A percentile compares a stretch with the other conserved stretches of the same genome.
These are phyloP conservation scores for Eucalyptus rudis DNA, from an alignment of 345 rosid genomes.

Conservation along the genomic window DNA sequence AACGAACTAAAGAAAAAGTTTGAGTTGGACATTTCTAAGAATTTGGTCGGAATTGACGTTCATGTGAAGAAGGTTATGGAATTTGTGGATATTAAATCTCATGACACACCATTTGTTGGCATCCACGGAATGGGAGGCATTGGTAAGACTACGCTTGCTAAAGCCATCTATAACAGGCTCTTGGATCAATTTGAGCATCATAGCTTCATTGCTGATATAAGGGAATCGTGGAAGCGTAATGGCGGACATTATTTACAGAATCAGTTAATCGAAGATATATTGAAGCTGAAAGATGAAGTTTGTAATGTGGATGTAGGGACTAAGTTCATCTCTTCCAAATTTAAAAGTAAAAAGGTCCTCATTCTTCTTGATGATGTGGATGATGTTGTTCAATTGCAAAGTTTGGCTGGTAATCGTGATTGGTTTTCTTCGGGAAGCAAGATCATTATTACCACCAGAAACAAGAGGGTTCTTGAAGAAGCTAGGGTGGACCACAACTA, in stretches of 20 bases:
- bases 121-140: not conserved
- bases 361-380: not conserved
- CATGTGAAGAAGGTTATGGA: not conserved
- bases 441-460: not conserved
- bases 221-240: not conserved
- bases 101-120: not conserved
- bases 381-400: fast-evolving
- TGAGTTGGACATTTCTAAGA: fast-evolving
- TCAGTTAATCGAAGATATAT: too few relatives aligned
- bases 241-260: fast-evolving
- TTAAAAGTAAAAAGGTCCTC: not conserved
- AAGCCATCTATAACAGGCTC: not conserved
- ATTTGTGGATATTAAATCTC: not conserved
- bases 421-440: not conserved
- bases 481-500: fast-evolving
- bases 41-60: not conserved
- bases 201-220: not conserved
- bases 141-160: not conserved
- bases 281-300: too few relatives aligned
- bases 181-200: not conserved
- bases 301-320: not conserved
- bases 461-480: not conserved
- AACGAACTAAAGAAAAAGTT: fast-evolving
- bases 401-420: not conserved
- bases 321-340: fast-evolving